Evolutionary conservation across 495 filamentous ascomycete genomes (phyloP).

Genomic region (Oidiodendron maius): DNA sequence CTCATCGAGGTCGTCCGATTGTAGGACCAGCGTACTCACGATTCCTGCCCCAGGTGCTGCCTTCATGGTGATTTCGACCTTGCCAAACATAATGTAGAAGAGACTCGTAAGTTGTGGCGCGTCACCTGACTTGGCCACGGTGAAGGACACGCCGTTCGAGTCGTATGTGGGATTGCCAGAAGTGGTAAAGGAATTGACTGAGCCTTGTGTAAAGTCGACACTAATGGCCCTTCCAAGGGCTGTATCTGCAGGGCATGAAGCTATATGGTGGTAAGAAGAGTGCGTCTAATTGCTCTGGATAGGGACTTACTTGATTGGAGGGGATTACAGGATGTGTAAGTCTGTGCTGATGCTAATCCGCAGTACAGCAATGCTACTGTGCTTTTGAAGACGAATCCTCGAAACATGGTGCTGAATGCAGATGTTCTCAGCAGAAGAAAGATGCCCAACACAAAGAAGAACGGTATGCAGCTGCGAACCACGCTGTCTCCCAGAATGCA

Average conservation of each 20-base stretch:
- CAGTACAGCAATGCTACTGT: slow-evolving; percentile 10
- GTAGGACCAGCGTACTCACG: slow-evolving; percentile 65
- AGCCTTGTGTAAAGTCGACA: slow-evolving; percentile 75
- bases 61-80: slow-evolving; percentile 53
- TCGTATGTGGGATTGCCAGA: slow-evolving; percentile 62
- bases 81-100: slow-evolving; percentile 69
- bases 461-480: not conserved
- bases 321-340: slow-evolving; percentile 69
- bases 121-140: slow-evolving; percentile 77
- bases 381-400: slow-evolving; percentile 10
- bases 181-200: slow-evolving; percentile 61
- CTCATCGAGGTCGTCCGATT: slow-evolving; percentile 75
- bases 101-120: slow-evolving; percentile 69
- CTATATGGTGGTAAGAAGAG: slow-evolving; percentile 10
- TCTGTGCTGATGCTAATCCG: slow-evolving; percentile 48
- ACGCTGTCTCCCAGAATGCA: not conserved
- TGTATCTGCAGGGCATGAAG: slow-evolving; percentile 65
- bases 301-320: slow-evolving; percentile 49
- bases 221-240: slow-evolving; percentile 74
- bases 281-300: not conserved
- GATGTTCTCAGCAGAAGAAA: slow-evolving; percentile 9
- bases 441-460: slow-evolving; percentile 1
- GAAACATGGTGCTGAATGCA: slow-evolving; percentile 15
- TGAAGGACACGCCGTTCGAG: slow-evolving; percentile 73
- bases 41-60: slow-evolving; percentile 55